Conservation (phyloP, 371 early-diverging fungal genomes). For the Capillidium rhysosporum region DNA sequence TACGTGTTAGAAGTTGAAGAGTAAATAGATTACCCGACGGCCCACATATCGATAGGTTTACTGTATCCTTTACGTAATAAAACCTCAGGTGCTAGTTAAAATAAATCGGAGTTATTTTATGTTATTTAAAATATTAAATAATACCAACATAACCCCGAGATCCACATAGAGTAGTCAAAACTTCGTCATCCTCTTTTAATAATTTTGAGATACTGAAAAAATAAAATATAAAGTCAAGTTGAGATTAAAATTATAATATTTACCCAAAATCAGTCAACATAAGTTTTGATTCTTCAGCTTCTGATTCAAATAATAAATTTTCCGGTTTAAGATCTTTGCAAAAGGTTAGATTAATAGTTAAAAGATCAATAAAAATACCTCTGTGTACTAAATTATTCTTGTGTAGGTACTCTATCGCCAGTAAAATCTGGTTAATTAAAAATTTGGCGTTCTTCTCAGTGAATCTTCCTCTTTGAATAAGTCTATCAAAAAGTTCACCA, state of each 20-base stretch:
- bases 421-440: conserved; percentile 38
- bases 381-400: conserved; percentile 43
- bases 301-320: conserved; percentile 46
- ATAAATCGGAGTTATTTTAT: not conserved
- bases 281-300: conserved; percentile 30
- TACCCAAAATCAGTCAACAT: conserved; percentile 42
- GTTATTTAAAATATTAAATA: not conserved
- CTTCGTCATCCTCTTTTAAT: conserved; percentile 21
- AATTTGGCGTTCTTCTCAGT: conserved; percentile 69
- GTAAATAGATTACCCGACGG: not conserved
- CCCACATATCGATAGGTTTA: conserved; percentile 47
- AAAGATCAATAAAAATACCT: conserved; percentile 19
- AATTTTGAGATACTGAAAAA: conserved; percentile 26
- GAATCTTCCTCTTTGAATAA: conserved; percentile 61
- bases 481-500: conserved; percentile 79
- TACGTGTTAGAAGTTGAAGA: not conserved
- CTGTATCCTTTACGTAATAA: conserved; percentile 44
- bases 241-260: not conserved
- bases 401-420: conserved; percentile 49
- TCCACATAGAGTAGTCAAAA: conserved; percentile 32
- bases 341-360: conserved; percentile 1
- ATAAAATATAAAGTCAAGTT: not conserved
- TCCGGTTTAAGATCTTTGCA: conserved; percentile 69
- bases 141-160: conserved; percentile 25
- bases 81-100: conserved; percentile 58